phyloP scores from a whole-genome alignment of 164 flowering plant species.

The Magnolia sinica region DNA sequence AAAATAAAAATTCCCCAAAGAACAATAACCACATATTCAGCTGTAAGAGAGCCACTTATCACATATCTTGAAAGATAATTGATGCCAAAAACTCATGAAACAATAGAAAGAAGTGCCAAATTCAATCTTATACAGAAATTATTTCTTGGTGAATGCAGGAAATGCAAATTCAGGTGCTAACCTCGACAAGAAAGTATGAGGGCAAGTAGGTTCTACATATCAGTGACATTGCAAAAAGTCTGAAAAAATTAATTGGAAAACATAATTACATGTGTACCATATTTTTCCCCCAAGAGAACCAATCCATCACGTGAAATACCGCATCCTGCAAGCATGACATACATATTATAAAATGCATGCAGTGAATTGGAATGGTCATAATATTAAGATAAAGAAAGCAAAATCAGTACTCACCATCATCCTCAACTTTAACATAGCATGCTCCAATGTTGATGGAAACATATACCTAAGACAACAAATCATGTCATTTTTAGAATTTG shows the following conservation, averaged over 20 bases:
- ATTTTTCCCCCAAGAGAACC: constrained; percentile 77
- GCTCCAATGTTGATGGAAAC: constrained; percentile 56
- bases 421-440: constrained; percentile 68
- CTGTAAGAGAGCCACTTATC: too few species aligned
- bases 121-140: too few species aligned
- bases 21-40: too few species aligned
- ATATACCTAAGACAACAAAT: constrained; percentile 43
- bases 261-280: constrained; percentile 42
- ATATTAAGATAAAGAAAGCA: constrained; percentile 1
- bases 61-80: too few species aligned
- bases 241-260: not conserved
- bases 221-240: not conserved
- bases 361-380: not conserved
- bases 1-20: too few species aligned
- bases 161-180: not conserved
- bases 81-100: too few species aligned
- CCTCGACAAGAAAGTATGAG: not conserved
- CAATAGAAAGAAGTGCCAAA: too few species aligned
- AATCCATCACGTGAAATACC: constrained; percentile 86
- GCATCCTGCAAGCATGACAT: constrained; percentile 48
- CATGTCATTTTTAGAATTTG: not conserved
- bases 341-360: not conserved
- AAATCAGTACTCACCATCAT: constrained; percentile 62
- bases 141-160: not conserved
- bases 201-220: not conserved